phyloP scores from a whole-genome alignment of 306 rosid genomes.

The Citrullus colocynthis region DNA sequence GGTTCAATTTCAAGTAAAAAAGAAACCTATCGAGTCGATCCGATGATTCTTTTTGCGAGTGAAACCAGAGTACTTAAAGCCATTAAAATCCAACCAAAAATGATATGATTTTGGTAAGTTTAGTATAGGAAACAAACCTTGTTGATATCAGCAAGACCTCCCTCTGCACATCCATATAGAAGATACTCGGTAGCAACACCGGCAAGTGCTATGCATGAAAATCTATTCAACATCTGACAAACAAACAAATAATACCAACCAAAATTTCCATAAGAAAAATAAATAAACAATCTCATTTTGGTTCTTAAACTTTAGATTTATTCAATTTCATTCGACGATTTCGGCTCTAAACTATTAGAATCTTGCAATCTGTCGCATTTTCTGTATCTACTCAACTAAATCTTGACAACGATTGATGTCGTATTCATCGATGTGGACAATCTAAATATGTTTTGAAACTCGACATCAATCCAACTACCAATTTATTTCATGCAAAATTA shows the following conservation, averaged over 20 bases:
- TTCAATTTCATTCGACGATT: not conserved
- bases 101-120: not conserved
- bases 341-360: not conserved
- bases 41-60: too few relatives aligned
- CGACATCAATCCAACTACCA: too few relatives aligned
- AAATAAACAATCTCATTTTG: not conserved
- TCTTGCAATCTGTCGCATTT: not conserved
- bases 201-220: slow-evolving; percentile 85
- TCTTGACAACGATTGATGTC: too few relatives aligned
- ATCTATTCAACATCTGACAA: slow-evolving; percentile 60
- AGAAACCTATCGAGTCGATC: too few relatives aligned
- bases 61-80: too few relatives aligned
- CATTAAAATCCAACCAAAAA: too few relatives aligned
- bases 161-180: slow-evolving; percentile 71
- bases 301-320: not conserved
- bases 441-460: too few relatives aligned
- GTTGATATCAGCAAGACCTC: slow-evolving; percentile 83
- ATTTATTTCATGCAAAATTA: too few relatives aligned
- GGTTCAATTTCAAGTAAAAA: too few relatives aligned
- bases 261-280: not conserved
- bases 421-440: too few relatives aligned
- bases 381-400: too few relatives aligned
- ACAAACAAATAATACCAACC: not conserved
- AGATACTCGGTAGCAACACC: slow-evolving; percentile 91
- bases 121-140: slow-evolving; percentile 31